Conservation (phyloP, 164 flowering plant genomes). For the Platanus orientalis region DNA sequence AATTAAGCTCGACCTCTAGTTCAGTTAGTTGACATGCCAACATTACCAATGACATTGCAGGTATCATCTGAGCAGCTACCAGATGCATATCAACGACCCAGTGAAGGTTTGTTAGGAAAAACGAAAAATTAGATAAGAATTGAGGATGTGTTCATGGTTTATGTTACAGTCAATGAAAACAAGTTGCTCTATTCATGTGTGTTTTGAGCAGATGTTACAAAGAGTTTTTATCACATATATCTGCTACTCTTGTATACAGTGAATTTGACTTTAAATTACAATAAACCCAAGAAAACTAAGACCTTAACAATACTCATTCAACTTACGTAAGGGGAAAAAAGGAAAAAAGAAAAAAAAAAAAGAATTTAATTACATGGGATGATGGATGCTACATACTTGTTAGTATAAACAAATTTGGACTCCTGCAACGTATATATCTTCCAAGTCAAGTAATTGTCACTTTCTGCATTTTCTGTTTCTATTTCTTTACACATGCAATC, state of each 20-base stretch:
- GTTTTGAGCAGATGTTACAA: constrained; percentile 5
- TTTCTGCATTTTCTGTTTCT: constrained; percentile 9
- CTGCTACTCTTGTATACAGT: constrained; percentile 11
- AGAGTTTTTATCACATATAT: constrained; percentile 4
- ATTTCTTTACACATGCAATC: constrained; percentile 83
- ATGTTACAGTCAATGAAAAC: too few species aligned
- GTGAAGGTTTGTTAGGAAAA: too few species aligned
- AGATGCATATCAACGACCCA: too few species aligned
- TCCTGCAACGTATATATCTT: neutral
- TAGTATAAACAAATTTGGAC: neutral
- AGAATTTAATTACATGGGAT: constrained; percentile 9
- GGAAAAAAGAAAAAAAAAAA: neutral
- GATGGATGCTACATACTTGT: constrained; percentile 4
- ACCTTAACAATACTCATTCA: neutral
- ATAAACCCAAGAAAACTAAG: neutral
- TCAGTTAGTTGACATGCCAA: too few species aligned
- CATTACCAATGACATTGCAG: too few species aligned
- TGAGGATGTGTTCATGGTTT: too few species aligned
- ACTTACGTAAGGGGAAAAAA: neutral
- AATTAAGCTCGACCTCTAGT: too few species aligned
- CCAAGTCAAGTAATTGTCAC: constrained; percentile 3
- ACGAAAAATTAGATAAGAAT: too few species aligned
- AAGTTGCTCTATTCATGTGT: too few species aligned
- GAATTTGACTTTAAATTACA: constrained; percentile 10
- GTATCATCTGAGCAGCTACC: too few species aligned